These are phyloP conservation scores for Ophiorrhiza pumila DNA, from an alignment of 257 asterid genomes.

Conservation along the genomic window DNA sequence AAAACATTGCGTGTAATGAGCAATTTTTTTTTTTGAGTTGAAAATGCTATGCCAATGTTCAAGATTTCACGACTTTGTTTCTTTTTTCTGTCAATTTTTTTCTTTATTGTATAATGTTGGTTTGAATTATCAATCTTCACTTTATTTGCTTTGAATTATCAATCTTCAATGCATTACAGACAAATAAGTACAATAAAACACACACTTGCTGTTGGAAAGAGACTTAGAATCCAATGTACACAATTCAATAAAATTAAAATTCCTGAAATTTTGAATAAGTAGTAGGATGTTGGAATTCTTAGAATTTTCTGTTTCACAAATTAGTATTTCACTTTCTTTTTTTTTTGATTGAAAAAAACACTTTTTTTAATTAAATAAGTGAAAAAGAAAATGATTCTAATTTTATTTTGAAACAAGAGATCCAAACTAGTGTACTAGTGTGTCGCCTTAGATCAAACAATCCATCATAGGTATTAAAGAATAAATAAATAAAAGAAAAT, in stretches of 20 bases:
- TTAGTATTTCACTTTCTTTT: no score
- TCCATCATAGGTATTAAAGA: no score
- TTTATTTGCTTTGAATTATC: neutral
- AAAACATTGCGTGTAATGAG: no score
- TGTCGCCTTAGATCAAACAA: conserved; percentile 18
- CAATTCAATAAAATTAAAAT: neutral
- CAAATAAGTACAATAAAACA: neutral
- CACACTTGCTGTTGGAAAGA: neutral
- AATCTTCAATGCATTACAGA: neutral
- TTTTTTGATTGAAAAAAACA: no score
- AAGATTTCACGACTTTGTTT: neutral
- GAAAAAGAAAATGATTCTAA: no score
- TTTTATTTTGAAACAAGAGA: no score
- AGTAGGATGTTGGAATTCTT: neutral
- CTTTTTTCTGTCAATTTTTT: neutral
- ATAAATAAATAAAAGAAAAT: no score
- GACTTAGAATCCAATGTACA: conserved; percentile 20
- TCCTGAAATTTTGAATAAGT: neutral
- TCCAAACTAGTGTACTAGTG: no score
- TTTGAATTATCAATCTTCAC: neutral
- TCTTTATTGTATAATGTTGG: neutral
- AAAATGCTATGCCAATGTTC: neutral
- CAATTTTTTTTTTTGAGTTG: no score
- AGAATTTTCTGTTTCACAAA: neutral
- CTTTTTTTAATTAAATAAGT: no score